Evolutionary conservation across 2,329 filamentous ascomycete species (phyloP).

Genomic region (Colletotrichum tofieldiae): DNA sequence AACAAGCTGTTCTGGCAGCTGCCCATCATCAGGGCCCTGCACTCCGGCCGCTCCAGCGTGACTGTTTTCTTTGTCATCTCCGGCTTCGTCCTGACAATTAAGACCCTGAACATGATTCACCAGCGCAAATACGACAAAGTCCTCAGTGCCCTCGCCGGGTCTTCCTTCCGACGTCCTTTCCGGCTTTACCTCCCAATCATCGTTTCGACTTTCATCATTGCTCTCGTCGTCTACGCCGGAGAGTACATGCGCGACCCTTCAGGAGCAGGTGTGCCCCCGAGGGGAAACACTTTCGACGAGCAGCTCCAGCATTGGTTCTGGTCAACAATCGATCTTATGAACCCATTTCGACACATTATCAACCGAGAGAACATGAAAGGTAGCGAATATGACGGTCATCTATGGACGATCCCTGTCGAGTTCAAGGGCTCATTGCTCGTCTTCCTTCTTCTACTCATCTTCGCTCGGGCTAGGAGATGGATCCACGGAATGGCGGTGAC

Average conservation of each 20-base stretch:
- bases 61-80: slow-evolving; percentile 75
- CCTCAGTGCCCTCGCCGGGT: slow-evolving; percentile 61
- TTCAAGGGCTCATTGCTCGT: slow-evolving; percentile 71
- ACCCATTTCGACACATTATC: slow-evolving; percentile 36
- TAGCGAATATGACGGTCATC: slow-evolving; percentile 67
- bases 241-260: slow-evolving; percentile 14
- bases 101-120: slow-evolving; percentile 62
- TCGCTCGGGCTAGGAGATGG: slow-evolving; percentile 58
- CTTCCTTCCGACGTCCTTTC: slow-evolving; percentile 66
- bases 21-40: slow-evolving; percentile 67
- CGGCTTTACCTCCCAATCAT: slow-evolving; percentile 67
- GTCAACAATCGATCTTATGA: slow-evolving; percentile 47
- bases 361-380: slow-evolving; percentile 25
- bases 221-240: slow-evolving; percentile 46
- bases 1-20: slow-evolving; percentile 62
- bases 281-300: slow-evolving; percentile 46
- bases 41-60: slow-evolving; percentile 70
- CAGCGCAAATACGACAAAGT: slow-evolving; percentile 55
- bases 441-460: slow-evolving; percentile 68
- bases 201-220: slow-evolving; percentile 65
- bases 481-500: slow-evolving; percentile 59
- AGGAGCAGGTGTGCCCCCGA: not conserved
- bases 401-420: slow-evolving; percentile 76
- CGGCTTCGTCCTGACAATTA: slow-evolving; percentile 72
- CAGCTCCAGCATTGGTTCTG: slow-evolving; percentile 64